Evolutionary conservation across 2,329 filamentous ascomycete genomes (phyloP), one percentile per base, ranked within the genome.

Genomic region (Colletotrichum sp.): DNA sequence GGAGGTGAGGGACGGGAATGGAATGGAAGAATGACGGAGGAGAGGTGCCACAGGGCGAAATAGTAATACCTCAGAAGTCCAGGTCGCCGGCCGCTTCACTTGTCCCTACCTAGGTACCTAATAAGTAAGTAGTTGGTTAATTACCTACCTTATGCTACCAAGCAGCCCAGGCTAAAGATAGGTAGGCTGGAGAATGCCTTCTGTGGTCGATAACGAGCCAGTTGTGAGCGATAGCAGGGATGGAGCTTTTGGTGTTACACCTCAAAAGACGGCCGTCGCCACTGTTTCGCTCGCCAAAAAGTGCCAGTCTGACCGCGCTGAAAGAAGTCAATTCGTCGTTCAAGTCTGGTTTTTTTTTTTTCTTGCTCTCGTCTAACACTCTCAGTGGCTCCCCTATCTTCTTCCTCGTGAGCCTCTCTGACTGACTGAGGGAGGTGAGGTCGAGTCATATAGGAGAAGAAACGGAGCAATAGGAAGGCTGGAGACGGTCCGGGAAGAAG

Each of bases 221-320:
- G 57, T 71, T 72, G n/a, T 9, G 44, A 68, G 69, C 57, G 64
- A 76, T 73, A 36, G 57, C 69, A 76, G 73, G 73, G 73, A 76
- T 76, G 70, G 44, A 69, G 73, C 70, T 65, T 27, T 61, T 64
- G 63, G 73, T 55, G 55, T 69, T 12, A 63, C 67, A 39, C 34
- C 34, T 69, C 67, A 36, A 62, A 61, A 69, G 44, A n/a, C 16
- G 16, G 30, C 27, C 62, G 68, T 62, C 61, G 34, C 27, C 22
- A 27, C n/a, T 52, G 59, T 61, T 44, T 27, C 29, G 52, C 55
- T 69, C 34, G 16, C 64, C 32, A 69, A 39, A 34, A 19, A 13
- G 32, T 19, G 25, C 8, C 22, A 25, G 55, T 72, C 49, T 63
- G 69, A 75, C 55, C 30, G 30, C 55, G 13, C 34, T 30, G 44